Base-by-base conservation (phyloP, 78 protist species). In the Tieghemostelium lacteum region DNA sequence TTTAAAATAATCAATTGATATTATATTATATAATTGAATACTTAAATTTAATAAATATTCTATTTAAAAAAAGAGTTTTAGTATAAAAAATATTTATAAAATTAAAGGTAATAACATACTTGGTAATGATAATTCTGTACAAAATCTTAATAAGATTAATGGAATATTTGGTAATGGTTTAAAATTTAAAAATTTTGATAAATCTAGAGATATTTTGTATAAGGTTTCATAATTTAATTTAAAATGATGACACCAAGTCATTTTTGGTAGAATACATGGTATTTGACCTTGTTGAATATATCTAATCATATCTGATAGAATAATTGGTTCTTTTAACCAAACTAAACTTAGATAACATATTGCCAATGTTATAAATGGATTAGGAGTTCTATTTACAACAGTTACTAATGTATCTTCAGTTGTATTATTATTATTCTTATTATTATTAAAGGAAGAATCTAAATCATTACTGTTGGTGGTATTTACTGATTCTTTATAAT, bases 51-150 rank as follows among this genome's bases (percentile, higher is more conserved):
- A 29, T 40, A 80, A 57, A 37, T 16, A 58, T 67, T 80, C 87
- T 75, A 49, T 14, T 54, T 2, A 7, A 5, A 55, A 55, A 4
- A 31, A 24, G 31, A 12, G 33, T 37, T 24, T 28, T 26, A 72
- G 26, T 16, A n/a, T 22, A 72, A 8, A 6, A 19, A 22, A 3
- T 3, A 72, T 72, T 3, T 17, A 55, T 36, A 24, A 28, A 69
- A 24, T 45, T n/a, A 3, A 36, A 37, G 55, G 19, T 16, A 22
- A 69, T 28, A n/a, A 76, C 49, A 42, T 76, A 76, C 87, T 80
- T 52, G 88, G 88, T 80, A 80, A 42, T 29, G 37, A 49, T 42
- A 80, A 67, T 57, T 80, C 77, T 39, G 69, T 67, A 69, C 88
- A 80, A 42, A 69, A 67, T 80, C 88, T 55, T 24, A 67, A 31